A percentile compares a stretch with the other conserved stretches of the same genome.
Conservation (phyloP, 768 basidiomycete genomes). For the Tylopilus plumbeoviolaceoides region DNA sequence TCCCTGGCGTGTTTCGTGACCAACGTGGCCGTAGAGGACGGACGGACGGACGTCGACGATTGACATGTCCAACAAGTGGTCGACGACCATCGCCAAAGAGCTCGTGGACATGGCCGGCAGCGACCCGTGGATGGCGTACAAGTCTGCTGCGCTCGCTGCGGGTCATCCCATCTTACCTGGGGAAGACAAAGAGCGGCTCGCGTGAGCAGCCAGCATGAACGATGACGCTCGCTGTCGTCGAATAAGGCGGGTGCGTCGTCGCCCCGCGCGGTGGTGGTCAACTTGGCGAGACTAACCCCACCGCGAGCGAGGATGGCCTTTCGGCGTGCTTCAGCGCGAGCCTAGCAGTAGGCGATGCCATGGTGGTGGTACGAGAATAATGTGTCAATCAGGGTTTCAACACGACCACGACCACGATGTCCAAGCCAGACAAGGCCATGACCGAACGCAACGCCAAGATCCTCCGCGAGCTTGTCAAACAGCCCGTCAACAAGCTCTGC, state of each 20-base stretch:
- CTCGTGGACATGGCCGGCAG: conserved; percentile 67
- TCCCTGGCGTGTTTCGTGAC: no score
- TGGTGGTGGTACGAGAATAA: conserved; percentile 3
- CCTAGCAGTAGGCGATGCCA: conserved; percentile 52
- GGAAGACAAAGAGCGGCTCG: conserved; percentile 34
- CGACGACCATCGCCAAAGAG: conserved; percentile 61
- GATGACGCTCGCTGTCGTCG: conserved; percentile 45
- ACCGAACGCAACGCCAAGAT: no score
- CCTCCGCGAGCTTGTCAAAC: conserved; percentile 82
- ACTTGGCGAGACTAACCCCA: no score
- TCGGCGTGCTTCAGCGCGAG: conserved; percentile 74
- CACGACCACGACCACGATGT: conserved; percentile 27
- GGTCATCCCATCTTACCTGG: conserved; percentile 49
- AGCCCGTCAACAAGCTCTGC: conserved; percentile 89
- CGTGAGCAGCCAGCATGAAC: conserved; percentile 8
- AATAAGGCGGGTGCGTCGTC: conserved; percentile 59
- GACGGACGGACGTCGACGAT: conserved; percentile 45
- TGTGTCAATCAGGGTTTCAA: conserved; percentile 1
- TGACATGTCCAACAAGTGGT: conserved; percentile 64
- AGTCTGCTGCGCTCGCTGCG: conserved; percentile 36
- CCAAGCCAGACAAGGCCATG: no score
- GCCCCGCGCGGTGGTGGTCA: conserved; percentile 70
- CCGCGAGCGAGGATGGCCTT: conserved; percentile 79
- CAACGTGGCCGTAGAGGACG: conserved; percentile 36
- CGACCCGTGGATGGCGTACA: conserved; percentile 55